phyloP scores from a whole-genome alignment of 305 asterid genomes.

The Fraxinus baroniana region DNA sequence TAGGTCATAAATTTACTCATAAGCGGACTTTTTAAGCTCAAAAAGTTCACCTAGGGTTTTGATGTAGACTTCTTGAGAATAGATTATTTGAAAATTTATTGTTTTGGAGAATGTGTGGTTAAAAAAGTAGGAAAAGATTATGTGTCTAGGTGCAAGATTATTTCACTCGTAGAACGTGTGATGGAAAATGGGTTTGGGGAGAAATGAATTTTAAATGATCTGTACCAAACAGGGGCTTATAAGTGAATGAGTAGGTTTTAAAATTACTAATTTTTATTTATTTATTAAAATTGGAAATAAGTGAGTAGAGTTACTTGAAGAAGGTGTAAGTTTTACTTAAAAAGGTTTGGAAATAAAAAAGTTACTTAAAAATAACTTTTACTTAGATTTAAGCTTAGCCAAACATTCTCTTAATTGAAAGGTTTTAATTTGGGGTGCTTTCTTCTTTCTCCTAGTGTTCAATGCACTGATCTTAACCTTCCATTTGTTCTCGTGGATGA shows the following conservation, averaged over 20 bases:
- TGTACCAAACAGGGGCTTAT: background rate
- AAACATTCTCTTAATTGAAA: background rate
- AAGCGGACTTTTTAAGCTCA: background rate
- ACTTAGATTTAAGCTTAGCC: background rate
- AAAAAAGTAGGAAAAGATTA: background rate
- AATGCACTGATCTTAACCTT: conserved; percentile 9
- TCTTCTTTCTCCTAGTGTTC: background rate
- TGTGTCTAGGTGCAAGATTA: background rate
- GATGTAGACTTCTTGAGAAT: background rate
- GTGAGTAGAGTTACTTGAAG: background rate
- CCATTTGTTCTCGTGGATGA: background rate
- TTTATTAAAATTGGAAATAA: background rate
- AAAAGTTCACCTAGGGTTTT: background rate
- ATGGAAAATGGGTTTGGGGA: background rate
- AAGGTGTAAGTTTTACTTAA: background rate
- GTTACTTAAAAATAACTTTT: background rate
- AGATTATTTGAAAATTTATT: background rate
- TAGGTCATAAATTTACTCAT: background rate
- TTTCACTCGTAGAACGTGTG: background rate
- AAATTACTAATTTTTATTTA: background rate
- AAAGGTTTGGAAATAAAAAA: background rate
- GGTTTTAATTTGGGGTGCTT: background rate
- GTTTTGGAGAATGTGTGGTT: background rate
- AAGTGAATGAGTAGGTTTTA: background rate
- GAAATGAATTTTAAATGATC: background rate